Conservation (phyloP, 768 basidiomycete species). For the Kwoniella bestiolae region DNA sequence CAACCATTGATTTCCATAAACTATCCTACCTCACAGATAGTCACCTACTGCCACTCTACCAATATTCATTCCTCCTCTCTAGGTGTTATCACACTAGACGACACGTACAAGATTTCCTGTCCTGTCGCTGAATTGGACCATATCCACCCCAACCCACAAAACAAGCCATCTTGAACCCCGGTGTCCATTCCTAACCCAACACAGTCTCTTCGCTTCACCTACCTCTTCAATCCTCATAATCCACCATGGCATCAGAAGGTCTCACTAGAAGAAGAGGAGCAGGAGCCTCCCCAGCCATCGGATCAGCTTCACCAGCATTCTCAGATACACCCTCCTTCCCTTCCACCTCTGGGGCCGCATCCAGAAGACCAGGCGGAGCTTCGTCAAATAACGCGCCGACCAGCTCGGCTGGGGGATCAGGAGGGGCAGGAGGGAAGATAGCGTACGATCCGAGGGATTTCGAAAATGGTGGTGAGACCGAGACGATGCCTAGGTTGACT, state of each 20-base stretch:
- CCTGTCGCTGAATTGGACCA: too few species aligned
- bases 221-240: neutral
- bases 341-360: constrained; percentile 24
- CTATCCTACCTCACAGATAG: too few species aligned
- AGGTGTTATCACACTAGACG: too few species aligned
- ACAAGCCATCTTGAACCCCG: neutral
- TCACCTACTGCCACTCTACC: too few species aligned
- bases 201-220: neutral
- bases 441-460: constrained; percentile 93
- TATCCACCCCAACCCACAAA: too few species aligned
- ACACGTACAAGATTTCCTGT: too few species aligned
- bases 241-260: constrained; percentile 52
- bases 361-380: constrained; percentile 28
- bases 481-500: constrained; percentile 80
- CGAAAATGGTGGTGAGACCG: constrained; percentile 60
- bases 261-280: constrained; percentile 53
- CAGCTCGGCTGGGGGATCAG: constrained; percentile 36
- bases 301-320: constrained; percentile 27
- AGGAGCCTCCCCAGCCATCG: constrained; percentile 38
- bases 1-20: too few species aligned
- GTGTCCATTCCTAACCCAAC: too few species aligned
- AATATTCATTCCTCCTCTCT: too few species aligned
- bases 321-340: constrained; percentile 28
- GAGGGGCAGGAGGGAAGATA: constrained; percentile 68
- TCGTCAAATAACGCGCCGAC: constrained; percentile 61